phyloP scores from a whole-genome alignment of 129 eudicot species.

The Flaveria sonorensis region DNA sequence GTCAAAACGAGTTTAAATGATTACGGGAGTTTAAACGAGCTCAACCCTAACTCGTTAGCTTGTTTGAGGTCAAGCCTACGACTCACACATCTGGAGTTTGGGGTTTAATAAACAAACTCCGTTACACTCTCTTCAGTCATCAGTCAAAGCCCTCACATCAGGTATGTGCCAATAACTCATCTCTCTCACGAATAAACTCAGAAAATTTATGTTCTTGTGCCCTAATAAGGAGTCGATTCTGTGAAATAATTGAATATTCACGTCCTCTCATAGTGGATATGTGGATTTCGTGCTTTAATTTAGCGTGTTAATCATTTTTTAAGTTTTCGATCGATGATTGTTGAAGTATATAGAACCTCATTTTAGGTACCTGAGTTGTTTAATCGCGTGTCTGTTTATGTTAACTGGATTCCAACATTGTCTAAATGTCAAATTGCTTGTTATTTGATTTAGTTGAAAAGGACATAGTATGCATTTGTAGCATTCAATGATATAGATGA shows the following conservation, averaged over 20 bases:
- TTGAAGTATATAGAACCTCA: background rate
- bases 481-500: background rate
- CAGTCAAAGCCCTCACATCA: slow-evolving; percentile 6
- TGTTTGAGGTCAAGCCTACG: too few relatives aligned
- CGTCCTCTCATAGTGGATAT: background rate
- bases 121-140: background rate
- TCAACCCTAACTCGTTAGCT: too few relatives aligned
- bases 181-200: background rate
- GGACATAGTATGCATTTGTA: background rate
- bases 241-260: background rate
- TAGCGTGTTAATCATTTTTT: background rate
- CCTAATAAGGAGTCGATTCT: background rate
- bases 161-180: background rate
- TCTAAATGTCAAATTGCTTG: too few relatives aligned
- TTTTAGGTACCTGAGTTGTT: background rate
- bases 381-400: too few relatives aligned
- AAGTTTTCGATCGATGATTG: slow-evolving; percentile 6
- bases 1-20: too few relatives aligned
- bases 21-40: too few relatives aligned
- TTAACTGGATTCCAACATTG: too few relatives aligned
- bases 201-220: background rate
- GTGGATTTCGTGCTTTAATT: background rate
- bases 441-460: background rate
- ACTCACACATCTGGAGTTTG: too few relatives aligned
- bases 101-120: too few relatives aligned